Base-by-base conservation (phyloP, 345 rosid genomes). In the Physaria fendleri region DNA sequence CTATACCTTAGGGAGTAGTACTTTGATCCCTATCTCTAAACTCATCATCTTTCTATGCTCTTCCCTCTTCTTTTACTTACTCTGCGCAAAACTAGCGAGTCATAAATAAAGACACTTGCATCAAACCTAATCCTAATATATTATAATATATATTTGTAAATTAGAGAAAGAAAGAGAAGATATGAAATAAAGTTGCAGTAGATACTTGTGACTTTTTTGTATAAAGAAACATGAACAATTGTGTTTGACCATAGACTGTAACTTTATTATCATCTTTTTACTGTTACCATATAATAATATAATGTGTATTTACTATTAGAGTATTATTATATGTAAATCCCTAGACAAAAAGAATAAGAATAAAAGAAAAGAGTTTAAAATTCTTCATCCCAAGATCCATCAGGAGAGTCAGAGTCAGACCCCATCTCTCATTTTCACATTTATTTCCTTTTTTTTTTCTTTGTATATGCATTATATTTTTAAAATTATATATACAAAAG, bases 21-120 rank as follows among this genome's bases (percentile, higher is more conserved):
- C n/a, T n/a, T 59, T 58, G 38, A 49, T 69, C 47, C 68, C n/a
- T n/a, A n/a, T n/a, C n/a, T n/a, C 68, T 72, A 49, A 66, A 52
- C 27, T 66, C 89, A 81, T 74, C 87, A 79, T 81, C 94, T 83
- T 81, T 83, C 56, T 78, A 66, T 78, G 86, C 72, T n/a, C 37
- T 70, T 52, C 71, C 68, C 69, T 68, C 49, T 65, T 78, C 74
- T 82, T 81, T 71, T 44, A 29, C 57, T 59, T n/a, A 30, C 35
- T 59, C 35, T 52, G 73, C 73, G 73, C 21, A 61, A 68, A 68
- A 68, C 55, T 37, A 68, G 73, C 67, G 56, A 68, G 67, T 68
- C 18, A 20, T 64, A 25, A 35, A 25, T 2, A 61, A 41, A 60
- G 57, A 35, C 58, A 68, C 59, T 65, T 77, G 84, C 84, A 71